A percentile compares a stretch with the other conserved stretches of the same genome.
phyloP scores from a whole-genome alignment of 208 protist species.

The Porcisia deanei region DNA sequence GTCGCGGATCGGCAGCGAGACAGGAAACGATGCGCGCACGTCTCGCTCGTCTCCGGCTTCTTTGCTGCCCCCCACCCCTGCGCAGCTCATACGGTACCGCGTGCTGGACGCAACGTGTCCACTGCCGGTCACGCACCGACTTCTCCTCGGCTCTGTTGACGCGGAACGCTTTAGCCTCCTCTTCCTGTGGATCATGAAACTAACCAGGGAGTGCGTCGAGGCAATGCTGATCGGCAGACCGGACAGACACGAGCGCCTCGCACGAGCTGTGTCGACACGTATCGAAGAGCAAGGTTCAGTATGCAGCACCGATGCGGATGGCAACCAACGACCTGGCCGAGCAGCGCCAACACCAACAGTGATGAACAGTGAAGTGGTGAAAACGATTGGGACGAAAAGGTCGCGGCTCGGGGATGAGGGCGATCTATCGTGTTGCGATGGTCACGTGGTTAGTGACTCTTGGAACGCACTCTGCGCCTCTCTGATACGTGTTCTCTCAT shows the following conservation, averaged over 20 bases:
- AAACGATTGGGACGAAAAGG: constrained; percentile 3
- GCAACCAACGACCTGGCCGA: background rate
- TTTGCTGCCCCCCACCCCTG: constrained; percentile 14
- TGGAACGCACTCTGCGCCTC: constrained; percentile 25
- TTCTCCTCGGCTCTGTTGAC: constrained; percentile 26
- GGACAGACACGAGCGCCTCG: background rate
- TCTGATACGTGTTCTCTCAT: constrained; percentile 13
- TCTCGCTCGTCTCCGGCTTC: background rate
- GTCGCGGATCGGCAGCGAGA: background rate
- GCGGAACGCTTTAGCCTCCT: background rate
- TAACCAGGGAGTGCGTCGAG: constrained; percentile 9
- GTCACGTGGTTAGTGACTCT: constrained; percentile 1
- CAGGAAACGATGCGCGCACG: background rate
- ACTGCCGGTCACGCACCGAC: constrained; percentile 18
- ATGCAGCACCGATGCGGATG: background rate
- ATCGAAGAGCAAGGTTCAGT: background rate
- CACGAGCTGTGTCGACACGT: background rate
- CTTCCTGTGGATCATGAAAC: constrained; percentile 13
- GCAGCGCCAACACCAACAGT: background rate
- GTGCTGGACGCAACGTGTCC: constrained; percentile 15
- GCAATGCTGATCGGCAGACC: constrained; percentile 14
- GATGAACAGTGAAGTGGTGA: background rate
- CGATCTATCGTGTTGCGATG: background rate
- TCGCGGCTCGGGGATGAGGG: background rate
- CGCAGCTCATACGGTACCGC: constrained; percentile 26